Percentiles rank a stretch among this genome's conserved stretches.
These are phyloP conservation scores for Colletotrichum horii DNA, from an alignment of 2,329 filamentous ascomycete genomes.

Conservation along the genomic window DNA sequence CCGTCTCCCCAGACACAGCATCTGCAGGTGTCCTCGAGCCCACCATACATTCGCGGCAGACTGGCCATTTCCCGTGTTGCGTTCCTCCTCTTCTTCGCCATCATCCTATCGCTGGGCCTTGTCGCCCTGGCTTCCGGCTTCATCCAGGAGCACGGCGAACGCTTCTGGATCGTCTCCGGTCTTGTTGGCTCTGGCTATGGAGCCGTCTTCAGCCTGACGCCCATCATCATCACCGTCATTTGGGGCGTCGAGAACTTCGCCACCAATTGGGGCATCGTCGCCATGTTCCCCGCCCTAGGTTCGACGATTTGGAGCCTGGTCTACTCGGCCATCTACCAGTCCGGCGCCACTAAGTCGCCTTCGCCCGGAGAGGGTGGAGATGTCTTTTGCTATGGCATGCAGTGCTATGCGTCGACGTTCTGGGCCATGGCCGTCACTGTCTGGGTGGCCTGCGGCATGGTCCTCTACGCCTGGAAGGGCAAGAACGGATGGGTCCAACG, in stretches of 20 bases:
- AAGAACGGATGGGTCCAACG: conserved; percentile 76
- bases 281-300: conserved; percentile 86
- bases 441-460: conserved; percentile 75
- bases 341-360: conserved; percentile 56
- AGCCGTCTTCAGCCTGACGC: conserved; percentile 85
- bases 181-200: conserved; percentile 92
- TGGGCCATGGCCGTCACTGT: conserved; percentile 87
- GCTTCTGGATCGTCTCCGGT: conserved; percentile 86
- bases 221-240: conserved; percentile 93
- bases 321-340: conserved; percentile 84
- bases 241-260: conserved; percentile 99
- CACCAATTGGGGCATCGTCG: conserved; percentile 96
- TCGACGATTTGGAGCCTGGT: conserved; percentile 89
- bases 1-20: conserved; percentile 67
- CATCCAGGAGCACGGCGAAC: conserved; percentile 74
- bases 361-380: conserved; percentile 44
- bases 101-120: conserved; percentile 78
- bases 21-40: conserved; percentile 46
- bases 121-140: conserved; percentile 77
- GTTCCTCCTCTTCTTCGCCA: conserved; percentile 78
- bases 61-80: conserved; percentile 77
- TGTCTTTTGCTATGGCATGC: conserved; percentile 78
- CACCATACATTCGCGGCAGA: conserved; percentile 26
- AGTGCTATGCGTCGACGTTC: conserved; percentile 82
- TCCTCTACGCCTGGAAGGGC: conserved; percentile 84